phyloP scores from a whole-genome alignment of 2,329 filamentous ascomycete species.

The Niveomyces coronatus region DNA sequence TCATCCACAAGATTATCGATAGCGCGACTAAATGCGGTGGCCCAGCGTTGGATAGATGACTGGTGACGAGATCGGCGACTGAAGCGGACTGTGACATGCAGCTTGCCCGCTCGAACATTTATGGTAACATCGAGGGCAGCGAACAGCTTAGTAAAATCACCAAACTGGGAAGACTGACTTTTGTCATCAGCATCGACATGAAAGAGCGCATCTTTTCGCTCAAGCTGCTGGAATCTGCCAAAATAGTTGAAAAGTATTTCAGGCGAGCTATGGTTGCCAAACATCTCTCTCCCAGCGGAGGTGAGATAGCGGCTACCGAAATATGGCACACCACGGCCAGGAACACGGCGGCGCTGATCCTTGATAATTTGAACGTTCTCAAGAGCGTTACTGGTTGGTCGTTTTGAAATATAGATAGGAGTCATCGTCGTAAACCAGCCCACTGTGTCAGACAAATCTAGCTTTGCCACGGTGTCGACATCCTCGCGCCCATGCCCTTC shows the following conservation, averaged over 20 bases:
- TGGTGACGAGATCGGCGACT: too few relatives aligned
- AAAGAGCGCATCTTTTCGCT: conserved; percentile 20
- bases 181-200: not conserved
- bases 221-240: conserved; percentile 31
- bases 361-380: conserved; percentile 18
- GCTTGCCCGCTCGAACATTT: too few relatives aligned
- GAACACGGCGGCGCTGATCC: conserved; percentile 23
- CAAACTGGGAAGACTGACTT: not conserved
- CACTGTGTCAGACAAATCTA: conserved; percentile 29
- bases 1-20: too few relatives aligned
- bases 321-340: conserved; percentile 26
- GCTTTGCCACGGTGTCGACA: conserved; percentile 18
- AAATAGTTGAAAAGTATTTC: conserved; percentile 41
- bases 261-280: conserved; percentile 24
- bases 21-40: too few relatives aligned
- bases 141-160: too few relatives aligned
- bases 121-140: not conserved
- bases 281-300: conserved; percentile 19
- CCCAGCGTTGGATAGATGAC: too few relatives aligned
- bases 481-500: conserved; percentile 33
- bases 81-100: too few relatives aligned
- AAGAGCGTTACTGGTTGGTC: too few relatives aligned
- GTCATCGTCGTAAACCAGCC: conserved; percentile 37
- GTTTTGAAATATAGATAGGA: conserved; percentile 24
- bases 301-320: conserved; percentile 25